These are phyloP conservation scores for Dryas octopetala DNA, from an alignment of 306 rosid genomes.

Conservation along the genomic window DNA sequence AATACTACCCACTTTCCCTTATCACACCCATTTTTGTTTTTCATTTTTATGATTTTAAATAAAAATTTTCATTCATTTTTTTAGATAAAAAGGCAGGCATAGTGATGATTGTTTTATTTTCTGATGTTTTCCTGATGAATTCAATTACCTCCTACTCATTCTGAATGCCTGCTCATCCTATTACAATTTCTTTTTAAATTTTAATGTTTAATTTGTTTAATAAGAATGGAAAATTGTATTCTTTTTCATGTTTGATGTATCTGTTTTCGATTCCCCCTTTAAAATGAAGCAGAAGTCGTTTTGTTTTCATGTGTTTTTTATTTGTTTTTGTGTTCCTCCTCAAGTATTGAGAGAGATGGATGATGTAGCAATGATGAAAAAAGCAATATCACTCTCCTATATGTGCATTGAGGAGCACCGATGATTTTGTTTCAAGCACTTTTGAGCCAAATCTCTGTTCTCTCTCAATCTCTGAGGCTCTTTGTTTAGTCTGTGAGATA, in stretches of 20 bases:
- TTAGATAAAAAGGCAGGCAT: slow-evolving; percentile 32
- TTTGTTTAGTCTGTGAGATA: too few relatives aligned
- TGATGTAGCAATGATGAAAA: slow-evolving; percentile 57
- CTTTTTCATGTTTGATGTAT: background rate
- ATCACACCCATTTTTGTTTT: background rate
- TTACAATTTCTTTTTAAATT: background rate
- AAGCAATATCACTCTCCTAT: background rate
- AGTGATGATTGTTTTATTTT: slow-evolving; percentile 42
- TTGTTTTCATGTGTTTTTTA: too few relatives aligned
- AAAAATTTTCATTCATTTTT: too few relatives aligned
- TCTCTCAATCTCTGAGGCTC: background rate
- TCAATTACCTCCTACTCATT: slow-evolving; percentile 75
- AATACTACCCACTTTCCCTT: slow-evolving; percentile 14
- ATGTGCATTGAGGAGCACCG: slow-evolving; percentile 34
- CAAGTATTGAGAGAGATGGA: background rate
- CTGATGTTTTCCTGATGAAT: slow-evolving; percentile 46
- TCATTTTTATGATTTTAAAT: background rate
- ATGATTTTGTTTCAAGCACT: slow-evolving; percentile 84
- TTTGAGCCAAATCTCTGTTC: slow-evolving; percentile 56
- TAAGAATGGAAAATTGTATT: background rate
- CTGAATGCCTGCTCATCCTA: slow-evolving; percentile 53
- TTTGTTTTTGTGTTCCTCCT: background rate
- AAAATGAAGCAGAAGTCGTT: too few relatives aligned
- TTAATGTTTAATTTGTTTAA: background rate
- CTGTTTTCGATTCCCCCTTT: too few relatives aligned